Evolutionary conservation across 2,329 filamentous ascomycete species (phyloP), one percentile per base, ranked within the genome.

Genomic region (Hymenoscyphus repandus): DNA sequence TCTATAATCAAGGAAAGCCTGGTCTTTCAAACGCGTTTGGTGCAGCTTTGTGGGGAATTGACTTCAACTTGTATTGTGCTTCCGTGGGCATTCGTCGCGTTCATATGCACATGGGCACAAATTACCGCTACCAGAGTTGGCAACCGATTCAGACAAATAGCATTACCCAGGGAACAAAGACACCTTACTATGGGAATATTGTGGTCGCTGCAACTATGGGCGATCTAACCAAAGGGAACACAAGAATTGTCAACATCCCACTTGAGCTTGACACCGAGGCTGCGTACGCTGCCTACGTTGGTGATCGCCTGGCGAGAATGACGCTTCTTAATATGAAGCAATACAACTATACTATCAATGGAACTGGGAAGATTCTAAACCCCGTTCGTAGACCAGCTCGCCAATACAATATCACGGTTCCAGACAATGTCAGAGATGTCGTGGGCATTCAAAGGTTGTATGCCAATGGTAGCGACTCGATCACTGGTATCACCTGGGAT

Each of bases 21-120:
- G 80, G 81, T 0, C 69, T 85, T 15, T 83, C 79, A 36, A 82
- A 85, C 67, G 72, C 78, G 0, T 86, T 85, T 62, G 82, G 82
- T 33, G 82, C 81, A 9, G 80, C 81, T 9, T 76, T 85, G 15
- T 85, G 81, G 82, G 78, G 72, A 20, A 61, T 84, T 11, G 81
- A 85, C 65, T 85, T 83, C 68, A 77, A 77, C 56, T 69, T 85
- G 5, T 79, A 76, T 61, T 73, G 73, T 47, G 82, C 81, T 1
- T 69, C 75, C 0, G 72, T 73, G 2, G 76, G 76, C 13, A 77
- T 85, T 66, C 68, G 69, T 40, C 74, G 81, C 17, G 72, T 80
- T 2, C 79, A 84, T 61, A 80, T 85, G 77, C 82, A 86, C 65
- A 75, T 78, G 69, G 82, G 81, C 10, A 82, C 78, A 12, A 74